Evolutionary conservation across 1,284 basidiomycete species (phyloP).

Genomic region (Cryptococcus sp.): DNA sequence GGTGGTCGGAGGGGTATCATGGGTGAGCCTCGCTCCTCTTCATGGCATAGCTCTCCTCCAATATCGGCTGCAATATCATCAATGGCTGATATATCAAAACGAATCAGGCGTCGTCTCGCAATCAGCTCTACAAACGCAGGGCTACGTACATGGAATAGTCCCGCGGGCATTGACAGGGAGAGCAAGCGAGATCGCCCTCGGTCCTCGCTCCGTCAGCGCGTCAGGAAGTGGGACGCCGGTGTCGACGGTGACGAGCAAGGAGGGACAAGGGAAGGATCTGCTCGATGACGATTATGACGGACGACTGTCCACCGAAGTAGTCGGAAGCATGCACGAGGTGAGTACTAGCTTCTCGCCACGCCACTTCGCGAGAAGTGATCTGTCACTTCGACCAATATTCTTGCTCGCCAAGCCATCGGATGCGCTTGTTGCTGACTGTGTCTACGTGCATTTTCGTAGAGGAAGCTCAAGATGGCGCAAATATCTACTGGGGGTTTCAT

Average conservation of each 20-base stretch:
- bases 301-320: conserved; percentile 57
- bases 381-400: not conserved
- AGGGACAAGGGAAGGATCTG: conserved; percentile 45
- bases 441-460: conserved; percentile 35
- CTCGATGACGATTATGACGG: conserved; percentile 54
- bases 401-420: not conserved
- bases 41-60: not conserved
- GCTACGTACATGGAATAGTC: conserved; percentile 77
- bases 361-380: not conserved
- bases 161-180: conserved; percentile 62
- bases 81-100: no score
- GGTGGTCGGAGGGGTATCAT: conserved; percentile 82
- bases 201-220: conserved; percentile 10
- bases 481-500: conserved; percentile 73
- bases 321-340: conserved; percentile 82
- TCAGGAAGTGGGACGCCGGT: conserved; percentile 7
- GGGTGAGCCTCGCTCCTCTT: conserved; percentile 55
- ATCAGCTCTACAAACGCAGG: conserved; percentile 67
- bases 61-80: not conserved
- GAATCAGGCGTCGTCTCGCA: conserved; percentile 66
- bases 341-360: conserved; percentile 15
- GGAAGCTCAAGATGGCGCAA: conserved; percentile 84
- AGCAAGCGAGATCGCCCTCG: conserved; percentile 38
- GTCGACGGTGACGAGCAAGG: conserved; percentile 32
- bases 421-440: not conserved